These are phyloP conservation scores for Alternaria sp. DNA, from an alignment of 2,329 filamentous ascomycete species.

Conservation along the genomic window DNA sequence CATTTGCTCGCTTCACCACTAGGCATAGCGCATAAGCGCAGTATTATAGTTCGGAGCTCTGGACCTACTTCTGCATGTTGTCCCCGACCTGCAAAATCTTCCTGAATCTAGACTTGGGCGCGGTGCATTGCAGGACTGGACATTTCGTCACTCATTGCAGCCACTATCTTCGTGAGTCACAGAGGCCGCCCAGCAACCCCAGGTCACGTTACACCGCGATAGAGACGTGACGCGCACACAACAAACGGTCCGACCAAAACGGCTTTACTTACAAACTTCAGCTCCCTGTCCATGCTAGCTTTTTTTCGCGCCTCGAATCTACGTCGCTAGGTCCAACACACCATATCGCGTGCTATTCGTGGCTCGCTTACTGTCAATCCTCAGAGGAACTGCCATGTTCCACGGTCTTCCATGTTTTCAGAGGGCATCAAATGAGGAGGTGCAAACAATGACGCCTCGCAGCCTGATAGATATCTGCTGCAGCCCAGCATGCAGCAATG, in stretches of 20 bases:
- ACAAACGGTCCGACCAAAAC: neutral
- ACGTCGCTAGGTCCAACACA: conserved; percentile 19
- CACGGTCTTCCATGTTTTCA: conserved; percentile 24
- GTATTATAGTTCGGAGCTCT: conserved; percentile 1
- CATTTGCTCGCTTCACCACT: conserved; percentile 7
- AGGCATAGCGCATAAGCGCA: conserved; percentile 3
- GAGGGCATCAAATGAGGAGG: conserved; percentile 28
- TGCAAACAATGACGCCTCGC: conserved; percentile 29
- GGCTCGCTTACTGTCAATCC: conserved; percentile 15
- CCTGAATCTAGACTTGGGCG: conserved; percentile 1
- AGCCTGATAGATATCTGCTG: conserved; percentile 26
- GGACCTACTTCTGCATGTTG: conserved; percentile 1
- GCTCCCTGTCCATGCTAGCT: neutral
- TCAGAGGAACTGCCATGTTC: conserved; percentile 19
- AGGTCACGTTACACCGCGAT: conserved; percentile 27
- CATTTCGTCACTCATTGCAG: neutral
- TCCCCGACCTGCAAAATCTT: neutral
- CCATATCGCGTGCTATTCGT: conserved; percentile 26
- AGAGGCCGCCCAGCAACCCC: neutral
- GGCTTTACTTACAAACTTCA: neutral
- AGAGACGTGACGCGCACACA: conserved; percentile 16
- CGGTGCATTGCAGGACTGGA: neutral
- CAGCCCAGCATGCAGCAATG: conserved; percentile 33
- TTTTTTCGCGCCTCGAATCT: neutral
- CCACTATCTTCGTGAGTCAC: conserved; percentile 21